phyloP scores from a whole-genome alignment of 2,329 filamentous ascomycete species.

The Fusarium gaditjirri region DNA sequence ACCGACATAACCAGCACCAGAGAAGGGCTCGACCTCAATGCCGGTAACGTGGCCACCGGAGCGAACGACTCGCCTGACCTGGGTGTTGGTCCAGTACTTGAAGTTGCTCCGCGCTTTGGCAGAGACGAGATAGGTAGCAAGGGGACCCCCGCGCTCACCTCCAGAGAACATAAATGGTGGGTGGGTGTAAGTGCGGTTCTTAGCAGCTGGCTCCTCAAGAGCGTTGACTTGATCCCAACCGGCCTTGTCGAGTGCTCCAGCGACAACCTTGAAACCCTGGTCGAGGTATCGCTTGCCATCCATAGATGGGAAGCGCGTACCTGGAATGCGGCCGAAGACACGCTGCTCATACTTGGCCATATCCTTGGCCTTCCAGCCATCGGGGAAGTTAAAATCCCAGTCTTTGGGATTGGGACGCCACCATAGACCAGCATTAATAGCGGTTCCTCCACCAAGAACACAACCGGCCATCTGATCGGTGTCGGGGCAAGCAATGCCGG shows the following conservation, averaged over 20 bases:
- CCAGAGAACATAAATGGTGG: conserved; percentile 1
- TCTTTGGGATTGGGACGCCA: conserved; percentile 11
- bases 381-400: conserved; percentile 14
- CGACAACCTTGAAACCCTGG: conserved; percentile 8
- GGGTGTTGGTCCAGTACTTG: conserved; percentile 17
- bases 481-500: conserved; percentile 3
- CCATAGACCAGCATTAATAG: conserved; percentile 13
- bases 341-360: conserved; percentile 15
- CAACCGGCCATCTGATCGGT: conserved; percentile 18
- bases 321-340: conserved; percentile 9
- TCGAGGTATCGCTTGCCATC: conserved; percentile 14
- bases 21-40: conserved; percentile 2
- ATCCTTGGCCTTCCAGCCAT: conserved; percentile 14
- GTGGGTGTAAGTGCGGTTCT: conserved; percentile 11
- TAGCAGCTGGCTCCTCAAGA: background rate
- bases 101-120: background rate
- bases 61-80: conserved; percentile 8
- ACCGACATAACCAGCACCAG: conserved; percentile 1
- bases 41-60: conserved; percentile 8
- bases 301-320: background rate
- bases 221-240: conserved; percentile 3
- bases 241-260: conserved; percentile 1
- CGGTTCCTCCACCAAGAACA: conserved; percentile 12
- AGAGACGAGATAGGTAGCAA: conserved; percentile 17
- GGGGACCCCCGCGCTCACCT: conserved; percentile 1